Percentiles rank a stretch among this genome's conserved stretches.
Conservation (phyloP, 441 rosid genomes). For the Melastoma candidum region DNA sequence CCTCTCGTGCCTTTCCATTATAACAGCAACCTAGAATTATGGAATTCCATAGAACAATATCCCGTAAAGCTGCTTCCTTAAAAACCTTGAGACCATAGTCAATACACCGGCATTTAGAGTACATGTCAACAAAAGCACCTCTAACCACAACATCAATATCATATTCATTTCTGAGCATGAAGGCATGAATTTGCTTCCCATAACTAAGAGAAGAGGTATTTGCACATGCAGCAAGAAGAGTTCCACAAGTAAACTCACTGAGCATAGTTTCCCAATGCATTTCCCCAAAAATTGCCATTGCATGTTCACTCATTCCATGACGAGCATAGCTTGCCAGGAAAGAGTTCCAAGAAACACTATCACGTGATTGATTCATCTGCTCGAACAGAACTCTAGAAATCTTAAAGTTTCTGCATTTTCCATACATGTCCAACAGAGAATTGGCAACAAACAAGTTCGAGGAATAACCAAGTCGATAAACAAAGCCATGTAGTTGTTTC, state of each 20-base stretch:
- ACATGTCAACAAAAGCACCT: constrained; percentile 74
- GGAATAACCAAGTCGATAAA: constrained; percentile 42
- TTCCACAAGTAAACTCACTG: constrained; percentile 49
- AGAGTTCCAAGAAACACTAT: constrained; percentile 68
- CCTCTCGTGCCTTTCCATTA: constrained; percentile 47
- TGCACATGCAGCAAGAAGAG: constrained; percentile 68
- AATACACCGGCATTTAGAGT: constrained; percentile 48
- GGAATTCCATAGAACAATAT: constrained; percentile 65
- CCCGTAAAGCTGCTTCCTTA: constrained; percentile 33
- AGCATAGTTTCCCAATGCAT: constrained; percentile 65
- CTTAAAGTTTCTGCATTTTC: constrained; percentile 54
- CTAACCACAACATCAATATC: constrained; percentile 38
- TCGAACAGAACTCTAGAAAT: constrained; percentile 50
- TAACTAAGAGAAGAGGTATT: constrained; percentile 36
- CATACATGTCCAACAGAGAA: constrained; percentile 71
- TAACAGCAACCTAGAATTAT: constrained; percentile 57
- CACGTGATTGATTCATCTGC: constrained; percentile 52
- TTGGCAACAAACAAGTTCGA: constrained; percentile 46
- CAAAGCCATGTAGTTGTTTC: constrained; percentile 62
- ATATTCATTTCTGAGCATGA: constrained; percentile 56
- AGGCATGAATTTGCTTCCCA: constrained; percentile 72
- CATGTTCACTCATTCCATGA: constrained; percentile 49
- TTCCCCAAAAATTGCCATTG: constrained; percentile 39
- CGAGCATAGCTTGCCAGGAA: constrained; percentile 55
- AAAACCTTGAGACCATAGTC: constrained; percentile 48